Evolutionary conservation across 257 asterid genomes (phyloP).

Genomic region (Solanum habrochaites): DNA sequence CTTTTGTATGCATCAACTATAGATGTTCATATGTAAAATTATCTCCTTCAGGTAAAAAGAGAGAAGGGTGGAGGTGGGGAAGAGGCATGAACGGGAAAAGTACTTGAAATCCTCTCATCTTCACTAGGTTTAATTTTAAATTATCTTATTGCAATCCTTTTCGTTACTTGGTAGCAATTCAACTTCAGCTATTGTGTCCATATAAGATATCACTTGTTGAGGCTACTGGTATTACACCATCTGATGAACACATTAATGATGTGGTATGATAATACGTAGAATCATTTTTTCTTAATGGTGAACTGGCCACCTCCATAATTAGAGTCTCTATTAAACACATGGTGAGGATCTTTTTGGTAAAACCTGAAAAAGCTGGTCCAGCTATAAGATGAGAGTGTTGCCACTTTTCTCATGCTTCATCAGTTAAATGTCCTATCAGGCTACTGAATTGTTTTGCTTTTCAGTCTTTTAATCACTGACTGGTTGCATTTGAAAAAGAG

Average conservation of each 20-base stretch:
- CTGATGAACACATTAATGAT: background rate
- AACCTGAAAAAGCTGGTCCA: background rate
- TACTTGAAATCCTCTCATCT: background rate
- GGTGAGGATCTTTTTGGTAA: background rate
- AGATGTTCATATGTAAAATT: background rate
- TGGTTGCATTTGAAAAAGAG: background rate
- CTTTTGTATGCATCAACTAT: background rate
- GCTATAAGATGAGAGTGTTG: background rate
- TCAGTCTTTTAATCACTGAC: background rate
- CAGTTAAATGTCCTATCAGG: background rate
- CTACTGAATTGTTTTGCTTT: background rate
- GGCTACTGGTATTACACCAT: background rate
- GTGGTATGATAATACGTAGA: background rate
- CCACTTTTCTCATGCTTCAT: background rate
- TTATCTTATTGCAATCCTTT: background rate
- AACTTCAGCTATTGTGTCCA: background rate
- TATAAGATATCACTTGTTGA: background rate
- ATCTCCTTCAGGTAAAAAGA: background rate
- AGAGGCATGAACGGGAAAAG: background rate
- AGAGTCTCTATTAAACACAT: background rate
- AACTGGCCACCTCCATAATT: background rate
- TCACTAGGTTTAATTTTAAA: background rate
- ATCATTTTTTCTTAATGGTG: background rate
- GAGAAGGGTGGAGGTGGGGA: background rate
- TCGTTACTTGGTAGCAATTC: background rate